Conservation (phyloP, 2,329 filamentous ascomycete genomes). For the Aschersonia sp. region DNA sequence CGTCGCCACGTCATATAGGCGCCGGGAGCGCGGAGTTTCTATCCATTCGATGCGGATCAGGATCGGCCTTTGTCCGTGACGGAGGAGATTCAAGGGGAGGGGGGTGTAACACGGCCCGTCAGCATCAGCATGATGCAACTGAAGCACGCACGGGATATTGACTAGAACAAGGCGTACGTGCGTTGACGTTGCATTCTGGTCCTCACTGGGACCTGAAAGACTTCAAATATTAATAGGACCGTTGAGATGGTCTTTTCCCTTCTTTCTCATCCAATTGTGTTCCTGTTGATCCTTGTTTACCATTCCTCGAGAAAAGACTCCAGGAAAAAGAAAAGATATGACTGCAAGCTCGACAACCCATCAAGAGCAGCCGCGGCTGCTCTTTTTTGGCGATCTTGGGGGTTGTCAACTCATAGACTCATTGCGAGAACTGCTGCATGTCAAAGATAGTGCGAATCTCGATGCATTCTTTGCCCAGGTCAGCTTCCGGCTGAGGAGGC, state of each 20-base stretch:
- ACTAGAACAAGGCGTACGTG: background rate
- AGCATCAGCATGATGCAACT: background rate
- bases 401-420: conserved; percentile 8
- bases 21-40: background rate
- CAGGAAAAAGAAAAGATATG: background rate
- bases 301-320: background rate
- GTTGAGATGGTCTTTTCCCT: background rate
- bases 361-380: background rate
- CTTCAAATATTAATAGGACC: background rate
- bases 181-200: background rate
- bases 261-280: background rate
- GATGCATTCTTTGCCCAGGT: conserved; percentile 11
- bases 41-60: background rate
- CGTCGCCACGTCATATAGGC: background rate
- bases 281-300: background rate
- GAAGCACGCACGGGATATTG: background rate
- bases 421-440: conserved; percentile 9
- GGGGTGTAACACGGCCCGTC: background rate
- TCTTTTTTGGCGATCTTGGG: conserved; percentile 11
- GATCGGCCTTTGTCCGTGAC: background rate
- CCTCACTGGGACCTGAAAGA: background rate
- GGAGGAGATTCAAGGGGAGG: background rate
- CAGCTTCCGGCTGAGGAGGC: conserved; percentile 8
- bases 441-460: conserved; percentile 10
- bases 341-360: background rate